Percentiles rank a stretch among this genome's conserved stretches.
Conservation (phyloP, 768 basidiomycete species). For the Tulasnella sp. region DNA sequence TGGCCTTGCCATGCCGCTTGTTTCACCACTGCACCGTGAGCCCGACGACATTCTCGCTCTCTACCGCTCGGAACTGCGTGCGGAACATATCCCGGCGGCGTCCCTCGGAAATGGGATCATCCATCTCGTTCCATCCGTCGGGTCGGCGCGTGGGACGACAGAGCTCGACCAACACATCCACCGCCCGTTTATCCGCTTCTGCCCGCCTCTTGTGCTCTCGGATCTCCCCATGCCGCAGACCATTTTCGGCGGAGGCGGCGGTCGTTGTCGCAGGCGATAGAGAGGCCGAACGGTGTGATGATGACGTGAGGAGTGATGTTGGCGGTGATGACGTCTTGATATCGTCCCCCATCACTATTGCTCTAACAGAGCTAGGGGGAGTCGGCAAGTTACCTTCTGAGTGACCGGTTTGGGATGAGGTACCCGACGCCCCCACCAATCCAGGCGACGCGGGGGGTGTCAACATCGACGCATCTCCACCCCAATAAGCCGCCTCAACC, state of each 20-base stretch:
- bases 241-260: not conserved
- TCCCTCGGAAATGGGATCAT: slow-evolving; percentile 30
- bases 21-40: slow-evolving; percentile 63
- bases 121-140: slow-evolving; percentile 20
- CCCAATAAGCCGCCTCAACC: slow-evolving; percentile 81
- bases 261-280: not conserved
- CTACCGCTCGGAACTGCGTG: slow-evolving; percentile 74
- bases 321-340: too few relatives aligned
- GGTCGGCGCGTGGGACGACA: not conserved
- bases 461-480: slow-evolving; percentile 24
- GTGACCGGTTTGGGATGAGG: not conserved
- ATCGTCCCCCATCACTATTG: too few relatives aligned
- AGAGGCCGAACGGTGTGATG: too few relatives aligned
- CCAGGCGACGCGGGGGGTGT: slow-evolving; percentile 38
- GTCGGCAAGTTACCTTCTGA: not conserved
- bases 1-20: too few relatives aligned
- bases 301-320: too few relatives aligned
- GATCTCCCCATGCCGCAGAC: too few relatives aligned
- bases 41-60: slow-evolving; percentile 62
- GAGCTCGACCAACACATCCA: slow-evolving; percentile 9
- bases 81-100: slow-evolving; percentile 44
- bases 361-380: too few relatives aligned
- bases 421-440: not conserved
- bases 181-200: not conserved
- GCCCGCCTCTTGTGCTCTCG: not conserved